phyloP scores from a whole-genome alignment of 1,284 basidiomycete genomes.

The Agaricales sp. region DNA sequence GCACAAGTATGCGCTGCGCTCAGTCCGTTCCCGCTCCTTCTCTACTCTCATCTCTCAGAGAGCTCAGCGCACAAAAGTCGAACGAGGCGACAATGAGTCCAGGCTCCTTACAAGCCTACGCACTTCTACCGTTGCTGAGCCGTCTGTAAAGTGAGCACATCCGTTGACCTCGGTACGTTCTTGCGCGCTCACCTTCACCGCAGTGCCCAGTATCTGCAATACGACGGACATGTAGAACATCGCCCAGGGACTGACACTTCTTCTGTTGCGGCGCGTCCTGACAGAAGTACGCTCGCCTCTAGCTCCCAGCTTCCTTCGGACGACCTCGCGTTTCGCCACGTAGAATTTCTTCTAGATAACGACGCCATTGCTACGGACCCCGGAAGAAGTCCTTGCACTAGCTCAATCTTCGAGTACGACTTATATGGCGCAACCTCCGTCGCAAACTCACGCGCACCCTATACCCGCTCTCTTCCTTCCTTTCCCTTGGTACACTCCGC shows the following conservation, averaged over 20 bases:
- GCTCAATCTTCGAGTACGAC: background rate
- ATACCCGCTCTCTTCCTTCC: conserved; percentile 13
- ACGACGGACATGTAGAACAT: background rate
- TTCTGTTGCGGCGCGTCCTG: background rate
- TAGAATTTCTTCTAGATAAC: background rate
- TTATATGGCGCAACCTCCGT: background rate
- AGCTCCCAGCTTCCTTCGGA: background rate
- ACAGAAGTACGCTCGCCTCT: background rate
- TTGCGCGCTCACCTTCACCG: too few species aligned
- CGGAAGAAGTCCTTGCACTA: background rate
- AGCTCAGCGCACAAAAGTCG: background rate
- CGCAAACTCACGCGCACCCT: conserved; percentile 4
- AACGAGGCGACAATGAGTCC: background rate
- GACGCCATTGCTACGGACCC: background rate
- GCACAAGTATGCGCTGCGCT: conserved; percentile 1
- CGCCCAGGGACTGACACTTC: background rate
- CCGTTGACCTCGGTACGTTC: too few species aligned
- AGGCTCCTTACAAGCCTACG: too few species aligned
- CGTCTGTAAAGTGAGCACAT: too few species aligned
- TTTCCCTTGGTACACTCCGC: conserved; percentile 10
- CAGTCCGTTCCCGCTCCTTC: background rate
- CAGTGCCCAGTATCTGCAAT: too few species aligned
- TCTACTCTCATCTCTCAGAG: background rate
- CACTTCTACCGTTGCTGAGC: too few species aligned
- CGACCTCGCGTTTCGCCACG: background rate